Evolutionary conservation across 345 rosid species (phyloP).

Genomic region (Linum trigynum): DNA sequence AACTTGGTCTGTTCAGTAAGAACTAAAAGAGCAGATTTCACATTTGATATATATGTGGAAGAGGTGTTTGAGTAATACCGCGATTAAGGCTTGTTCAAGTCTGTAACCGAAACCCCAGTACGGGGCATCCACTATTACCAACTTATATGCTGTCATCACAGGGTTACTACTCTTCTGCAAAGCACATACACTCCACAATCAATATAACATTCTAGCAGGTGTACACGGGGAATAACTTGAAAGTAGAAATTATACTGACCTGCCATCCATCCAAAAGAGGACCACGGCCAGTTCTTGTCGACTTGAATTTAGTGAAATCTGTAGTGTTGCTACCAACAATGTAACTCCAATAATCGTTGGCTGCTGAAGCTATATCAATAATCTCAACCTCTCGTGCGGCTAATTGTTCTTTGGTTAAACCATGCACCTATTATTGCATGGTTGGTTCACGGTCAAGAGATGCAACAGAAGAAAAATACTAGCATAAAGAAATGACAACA

Average conservation of each 20-base stretch:
- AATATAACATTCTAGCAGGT: neutral
- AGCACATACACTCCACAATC: neutral
- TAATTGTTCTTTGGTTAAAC: conserved; percentile 40
- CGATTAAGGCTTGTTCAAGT: conserved; percentile 58
- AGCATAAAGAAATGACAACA: neutral
- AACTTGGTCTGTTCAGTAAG: neutral
- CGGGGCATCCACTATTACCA: conserved; percentile 61
- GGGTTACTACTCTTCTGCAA: conserved; percentile 53
- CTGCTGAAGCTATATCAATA: conserved; percentile 52
- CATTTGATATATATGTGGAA: too few relatives aligned
- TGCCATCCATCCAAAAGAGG: conserved; percentile 61
- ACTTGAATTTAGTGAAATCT: conserved; percentile 51
- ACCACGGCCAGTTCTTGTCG: conserved; percentile 49
- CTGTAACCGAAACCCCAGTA: conserved; percentile 72
- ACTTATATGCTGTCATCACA: conserved; percentile 62
- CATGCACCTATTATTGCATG: conserved; percentile 33
- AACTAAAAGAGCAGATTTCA: too few relatives aligned
- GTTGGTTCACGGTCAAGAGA: conserved; percentile 11
- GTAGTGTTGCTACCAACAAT: conserved; percentile 32
- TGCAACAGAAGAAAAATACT: neutral
- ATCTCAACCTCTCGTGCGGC: conserved; percentile 46
- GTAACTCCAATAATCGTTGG: conserved; percentile 56
- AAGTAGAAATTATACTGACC: conserved; percentile 25
- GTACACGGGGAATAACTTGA: neutral
- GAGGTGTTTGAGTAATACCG: conserved; percentile 26